Base-by-base conservation (phyloP, 1,284 basidiomycete species). In the Ceratobasidium sp. region DNA sequence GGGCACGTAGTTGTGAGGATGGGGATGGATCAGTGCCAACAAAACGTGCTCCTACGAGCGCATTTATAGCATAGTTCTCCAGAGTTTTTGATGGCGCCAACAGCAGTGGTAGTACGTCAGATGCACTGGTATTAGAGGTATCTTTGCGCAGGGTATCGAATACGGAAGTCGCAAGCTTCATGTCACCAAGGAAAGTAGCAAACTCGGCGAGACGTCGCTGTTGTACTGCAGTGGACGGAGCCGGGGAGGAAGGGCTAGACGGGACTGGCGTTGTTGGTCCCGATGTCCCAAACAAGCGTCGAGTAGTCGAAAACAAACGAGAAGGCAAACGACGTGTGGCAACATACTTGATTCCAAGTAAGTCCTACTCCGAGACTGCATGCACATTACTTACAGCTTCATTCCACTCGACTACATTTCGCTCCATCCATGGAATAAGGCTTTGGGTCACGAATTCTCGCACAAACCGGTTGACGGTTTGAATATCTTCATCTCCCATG, bases 341-440 rank as follows among this genome's bases (percentile, higher is more conserved):
- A 20, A 90, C 87, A 75, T 92, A 96, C 83, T 65, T 42, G 13
- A 43, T 8, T 17, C 20, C 42, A 27, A 42, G 34, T 65, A 7
- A 65, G 62, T 15, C 27, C 43, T 31, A 47, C 31, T 29, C 42
- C 10, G 56, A 53, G 49, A 25, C 17, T 52, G 52, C 72, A 57
- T 56, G 34, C 38, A 32, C 8, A 57, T 58, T 12, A 75, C 82
- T 72, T 75, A 92, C 91, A 72, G 85, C 85, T 81, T 99, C 96
- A 77, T 97, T 97, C 92, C 94, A 97, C 70, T 97, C 93, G 53
- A 94, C 77, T 0, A 97, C 90, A 75, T 89, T 90, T 73, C 91
- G 91, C 80, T 99, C 96, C 93, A 99, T 95, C 90, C 92, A 98
- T 0, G 96, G 96, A 2, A 98, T 80, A 38, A 99, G 81, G 74